Conservation (phyloP, 2,329 filamentous ascomycete species). For the Seiridium unicorne region DNA sequence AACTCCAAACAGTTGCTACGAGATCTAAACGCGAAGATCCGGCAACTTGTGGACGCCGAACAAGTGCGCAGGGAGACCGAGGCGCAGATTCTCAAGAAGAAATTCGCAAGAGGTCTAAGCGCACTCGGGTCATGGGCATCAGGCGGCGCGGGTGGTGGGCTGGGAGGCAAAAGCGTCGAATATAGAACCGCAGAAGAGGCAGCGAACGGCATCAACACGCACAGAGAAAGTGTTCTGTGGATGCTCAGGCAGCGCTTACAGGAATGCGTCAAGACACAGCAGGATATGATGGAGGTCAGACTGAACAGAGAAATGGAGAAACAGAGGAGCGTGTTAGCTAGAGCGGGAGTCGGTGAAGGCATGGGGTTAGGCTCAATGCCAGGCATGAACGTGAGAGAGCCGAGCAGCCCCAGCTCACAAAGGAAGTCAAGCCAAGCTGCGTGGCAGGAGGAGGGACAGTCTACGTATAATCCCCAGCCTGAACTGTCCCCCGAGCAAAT, state of each 20-base stretch:
- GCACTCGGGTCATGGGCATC: slow-evolving; percentile 64
- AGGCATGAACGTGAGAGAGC: slow-evolving; percentile 17
- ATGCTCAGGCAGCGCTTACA: slow-evolving; percentile 75
- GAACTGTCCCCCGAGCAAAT: slow-evolving; percentile 80
- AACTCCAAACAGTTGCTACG: slow-evolving; percentile 83
- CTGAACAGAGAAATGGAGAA: slow-evolving; percentile 84
- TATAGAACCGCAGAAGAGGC: slow-evolving; percentile 71
- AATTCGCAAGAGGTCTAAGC: slow-evolving; percentile 64
- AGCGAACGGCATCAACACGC: slow-evolving; percentile 63
- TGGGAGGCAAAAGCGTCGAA: slow-evolving; percentile 53
- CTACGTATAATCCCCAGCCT: slow-evolving; percentile 28
- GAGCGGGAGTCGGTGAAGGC: slow-evolving; percentile 44
- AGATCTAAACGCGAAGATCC: slow-evolving; percentile 80
- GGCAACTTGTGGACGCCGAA: slow-evolving; percentile 77
- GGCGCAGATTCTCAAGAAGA: slow-evolving; percentile 67
- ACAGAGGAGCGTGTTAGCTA: slow-evolving; percentile 81
- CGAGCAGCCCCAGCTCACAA: slow-evolving; percentile 15
- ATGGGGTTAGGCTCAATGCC: slow-evolving; percentile 12
- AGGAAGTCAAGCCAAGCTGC: slow-evolving; percentile 17
- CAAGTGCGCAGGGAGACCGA: slow-evolving; percentile 77
- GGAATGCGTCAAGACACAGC: slow-evolving; percentile 74
- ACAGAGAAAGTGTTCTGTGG: slow-evolving; percentile 82
- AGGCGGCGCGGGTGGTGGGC: slow-evolving; percentile 54
- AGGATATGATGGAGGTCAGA: slow-evolving; percentile 89
- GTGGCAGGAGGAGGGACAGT: slow-evolving; percentile 17